phyloP scores from a whole-genome alignment of 805 yeast species.

The Starmerella roubikii region DNA sequence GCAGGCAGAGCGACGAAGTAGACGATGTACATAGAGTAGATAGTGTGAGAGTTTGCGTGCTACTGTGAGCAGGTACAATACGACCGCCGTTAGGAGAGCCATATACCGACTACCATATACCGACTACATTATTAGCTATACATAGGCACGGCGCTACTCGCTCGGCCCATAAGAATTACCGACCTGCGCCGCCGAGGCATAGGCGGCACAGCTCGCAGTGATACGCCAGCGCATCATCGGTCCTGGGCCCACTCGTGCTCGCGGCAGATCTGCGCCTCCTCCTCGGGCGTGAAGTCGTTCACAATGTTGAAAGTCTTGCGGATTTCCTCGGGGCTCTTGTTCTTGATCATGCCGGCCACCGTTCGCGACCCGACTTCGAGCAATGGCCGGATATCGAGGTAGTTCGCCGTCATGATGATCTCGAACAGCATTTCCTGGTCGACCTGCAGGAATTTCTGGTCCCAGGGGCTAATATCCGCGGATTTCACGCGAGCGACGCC shows the following conservation, averaged over 20 bases:
- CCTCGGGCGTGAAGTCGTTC: slow-evolving; percentile 37
- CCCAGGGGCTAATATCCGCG: slow-evolving; percentile 95
- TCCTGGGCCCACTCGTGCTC: slow-evolving; percentile 36
- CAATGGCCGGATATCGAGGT: slow-evolving; percentile 33
- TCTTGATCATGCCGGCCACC: slow-evolving; percentile 37
- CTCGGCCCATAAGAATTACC: neutral
- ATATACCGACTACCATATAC: too few relatives aligned
- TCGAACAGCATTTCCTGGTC: slow-evolving; percentile 52
- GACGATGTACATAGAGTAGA: neutral
- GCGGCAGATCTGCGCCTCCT: slow-evolving; percentile 34
- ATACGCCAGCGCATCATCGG: slow-evolving; percentile 15
- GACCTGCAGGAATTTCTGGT: slow-evolving; percentile 79
- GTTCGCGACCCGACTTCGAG: slow-evolving; percentile 37
- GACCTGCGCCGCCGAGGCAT: neutral
- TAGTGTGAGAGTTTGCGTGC: too few relatives aligned
- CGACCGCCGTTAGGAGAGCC: too few relatives aligned
- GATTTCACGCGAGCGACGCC: slow-evolving; percentile 52
- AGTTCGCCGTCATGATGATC: slow-evolving; percentile 36
- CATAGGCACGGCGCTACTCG: too few relatives aligned
- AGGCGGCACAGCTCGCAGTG: neutral
- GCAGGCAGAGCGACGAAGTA: slow-evolving; percentile 78
- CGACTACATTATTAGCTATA: too few relatives aligned
- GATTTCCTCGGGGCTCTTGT: slow-evolving; percentile 35
- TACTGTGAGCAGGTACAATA: too few relatives aligned
- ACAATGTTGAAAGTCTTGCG: slow-evolving; percentile 33